Evolutionary conservation across 306 rosid species (phyloP).

Genomic region (Quercus robur): DNA sequence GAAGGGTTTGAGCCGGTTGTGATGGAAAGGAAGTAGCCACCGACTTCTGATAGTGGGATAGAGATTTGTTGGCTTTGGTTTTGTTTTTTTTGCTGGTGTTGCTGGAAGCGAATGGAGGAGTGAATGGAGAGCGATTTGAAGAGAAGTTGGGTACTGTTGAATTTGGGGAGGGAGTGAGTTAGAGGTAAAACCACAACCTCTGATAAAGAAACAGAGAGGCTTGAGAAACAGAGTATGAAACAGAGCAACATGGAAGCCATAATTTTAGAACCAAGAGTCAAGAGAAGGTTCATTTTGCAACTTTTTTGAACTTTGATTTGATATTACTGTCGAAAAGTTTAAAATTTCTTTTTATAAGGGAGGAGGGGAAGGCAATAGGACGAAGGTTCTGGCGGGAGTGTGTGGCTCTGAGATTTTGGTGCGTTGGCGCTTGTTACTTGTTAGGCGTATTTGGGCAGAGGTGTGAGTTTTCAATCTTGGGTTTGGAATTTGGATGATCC

Average conservation of each 20-base stretch:
- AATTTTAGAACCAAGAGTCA: neutral
- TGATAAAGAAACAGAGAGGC: slow-evolving; percentile 27
- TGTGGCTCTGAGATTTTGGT: no score
- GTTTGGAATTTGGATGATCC: no score
- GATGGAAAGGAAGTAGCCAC: slow-evolving; percentile 78
- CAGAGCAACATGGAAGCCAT: slow-evolving; percentile 55
- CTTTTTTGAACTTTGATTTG: no score
- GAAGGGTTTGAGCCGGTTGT: slow-evolving; percentile 46
- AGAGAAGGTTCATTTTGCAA: neutral
- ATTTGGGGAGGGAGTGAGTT: slow-evolving; percentile 57
- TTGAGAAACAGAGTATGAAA: slow-evolving; percentile 38
- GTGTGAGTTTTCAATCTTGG: no score
- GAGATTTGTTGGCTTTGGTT: slow-evolving; percentile 45
- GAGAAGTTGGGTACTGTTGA: slow-evolving; percentile 67
- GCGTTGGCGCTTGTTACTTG: no score
- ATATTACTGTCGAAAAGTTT: neutral
- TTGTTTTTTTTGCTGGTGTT: neutral
- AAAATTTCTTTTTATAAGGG: no score
- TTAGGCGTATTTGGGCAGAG: no score
- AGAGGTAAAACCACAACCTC: slow-evolving; percentile 45
- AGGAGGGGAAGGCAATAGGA: no score
- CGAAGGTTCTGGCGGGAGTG: no score
- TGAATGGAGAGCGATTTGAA: slow-evolving; percentile 66
- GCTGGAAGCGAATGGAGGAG: slow-evolving; percentile 48
- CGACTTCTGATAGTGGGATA: slow-evolving; percentile 79